A percentile compares a stretch with the other conserved stretches of the same genome.
Conservation (phyloP, 768 basidiomycete species). For the Hericium erinaceus region DNA sequence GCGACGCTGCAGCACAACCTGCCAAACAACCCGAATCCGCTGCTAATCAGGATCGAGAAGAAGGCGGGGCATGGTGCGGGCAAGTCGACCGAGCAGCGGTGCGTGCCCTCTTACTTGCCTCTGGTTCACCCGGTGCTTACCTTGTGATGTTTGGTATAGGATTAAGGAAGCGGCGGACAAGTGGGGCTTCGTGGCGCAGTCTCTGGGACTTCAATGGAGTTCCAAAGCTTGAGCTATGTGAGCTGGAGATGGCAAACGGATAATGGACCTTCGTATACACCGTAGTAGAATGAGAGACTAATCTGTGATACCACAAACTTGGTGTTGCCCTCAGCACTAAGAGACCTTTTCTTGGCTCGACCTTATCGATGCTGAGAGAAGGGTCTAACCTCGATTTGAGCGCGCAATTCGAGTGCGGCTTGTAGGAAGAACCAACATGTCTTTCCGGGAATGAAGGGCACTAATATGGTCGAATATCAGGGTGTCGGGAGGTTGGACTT, state of each 20-base stretch:
- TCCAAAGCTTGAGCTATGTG: neutral
- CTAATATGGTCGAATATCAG: no score
- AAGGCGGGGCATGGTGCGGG: constrained; percentile 79
- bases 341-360: no score
- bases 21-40: constrained; percentile 59
- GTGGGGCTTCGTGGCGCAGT: constrained; percentile 67
- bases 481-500: no score
- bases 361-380: neutral
- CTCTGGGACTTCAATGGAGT: constrained; percentile 37
- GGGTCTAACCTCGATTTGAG: no score
- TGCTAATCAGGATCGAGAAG: constrained; percentile 69
- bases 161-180: constrained; percentile 72
- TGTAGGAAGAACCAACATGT: no score
- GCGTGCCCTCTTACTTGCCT: constrained; percentile 3
- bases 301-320: no score
- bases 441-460: no score
- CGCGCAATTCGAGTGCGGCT: no score
- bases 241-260: no score
- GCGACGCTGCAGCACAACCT: constrained; percentile 66
- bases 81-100: constrained; percentile 67
- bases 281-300: no score
- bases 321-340: no score
- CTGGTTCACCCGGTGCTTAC: neutral
- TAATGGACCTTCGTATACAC: no score
- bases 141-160: constrained; percentile 24